Base-by-base conservation (phyloP, 2,329 filamentous ascomycete species). In the Trichoderma pleuroti region DNA sequence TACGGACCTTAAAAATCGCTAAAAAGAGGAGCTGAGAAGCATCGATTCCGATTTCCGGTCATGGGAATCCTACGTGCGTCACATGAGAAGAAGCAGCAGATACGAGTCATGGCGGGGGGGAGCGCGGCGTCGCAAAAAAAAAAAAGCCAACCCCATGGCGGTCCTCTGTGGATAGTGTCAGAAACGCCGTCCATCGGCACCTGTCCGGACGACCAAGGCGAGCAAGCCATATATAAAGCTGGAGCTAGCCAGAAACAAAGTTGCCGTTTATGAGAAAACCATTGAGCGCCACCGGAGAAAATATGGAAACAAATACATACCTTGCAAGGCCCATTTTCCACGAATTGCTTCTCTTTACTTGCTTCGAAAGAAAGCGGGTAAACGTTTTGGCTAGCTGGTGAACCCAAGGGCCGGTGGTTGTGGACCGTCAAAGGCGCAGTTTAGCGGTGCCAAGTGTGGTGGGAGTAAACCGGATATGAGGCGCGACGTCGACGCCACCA, bases 281-380 rank as follows among this genome's bases (percentile, higher is more conserved):
- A 61, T 49, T 59, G 65, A 68, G 56, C 65, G 65, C 65, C 65
- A 61, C 65, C 65, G 65, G 56, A 68, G 56, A 60, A 68, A 68
- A 68, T 68, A 61, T 49, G 30, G 26, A 42, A 34, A 14, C n/a
- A n/a, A 57, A 26, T 36, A 6, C 2, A 12, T 30, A 12, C 5
- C 54, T 18, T 49, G 28, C 21, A 5, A 11, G 16, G 34, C 2
- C 52, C 46, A 52, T n/a, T 61, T 68, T 68, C 65, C 65, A 68
- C 65, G 65, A 68, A 68, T 60, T 32, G 24, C 59, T 49, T 12
- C 3, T 14, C 6, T 24, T 60, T 11, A 30, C 28, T 16, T 42
- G 18, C 26, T n/a, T 4, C n/a, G n/a, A n/a, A 36, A 30, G 18
- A 8, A 42, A 14, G 54, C 65, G 56, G 65, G 26, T 52, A 68